Percentiles rank a stretch among this genome's conserved stretches.
Conservation (phyloP, 495 filamentous ascomycete species). For the Xylaria curta region DNA sequence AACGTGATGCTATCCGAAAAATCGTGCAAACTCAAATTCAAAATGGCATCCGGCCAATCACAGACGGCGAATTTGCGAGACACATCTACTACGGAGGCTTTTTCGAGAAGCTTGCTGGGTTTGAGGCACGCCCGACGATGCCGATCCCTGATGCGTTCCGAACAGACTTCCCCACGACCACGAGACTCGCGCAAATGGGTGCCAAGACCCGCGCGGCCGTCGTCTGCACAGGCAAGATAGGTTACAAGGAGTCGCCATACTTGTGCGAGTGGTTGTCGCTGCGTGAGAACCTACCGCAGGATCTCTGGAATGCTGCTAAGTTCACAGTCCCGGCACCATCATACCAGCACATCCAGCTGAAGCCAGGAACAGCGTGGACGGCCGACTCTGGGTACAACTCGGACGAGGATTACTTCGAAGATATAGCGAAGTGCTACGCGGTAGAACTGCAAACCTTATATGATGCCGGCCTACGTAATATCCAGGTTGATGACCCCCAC, state of each 20-base stretch:
- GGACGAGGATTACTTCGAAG: slow-evolving; percentile 74
- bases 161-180: slow-evolving; percentile 41
- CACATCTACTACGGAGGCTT: slow-evolving; percentile 71
- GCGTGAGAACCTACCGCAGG: slow-evolving; percentile 61
- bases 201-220: slow-evolving; percentile 71
- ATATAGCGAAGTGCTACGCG: slow-evolving; percentile 76
- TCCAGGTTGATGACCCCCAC: slow-evolving; percentile 80
- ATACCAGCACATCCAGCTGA: slow-evolving; percentile 74
- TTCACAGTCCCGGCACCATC: slow-evolving; percentile 74
- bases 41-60: slow-evolving; percentile 70
- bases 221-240: slow-evolving; percentile 75
- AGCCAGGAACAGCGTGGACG: slow-evolving; percentile 71
- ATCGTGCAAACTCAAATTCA: slow-evolving; percentile 68
- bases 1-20: slow-evolving; percentile 69
- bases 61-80: slow-evolving; percentile 78
- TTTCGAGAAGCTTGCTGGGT: slow-evolving; percentile 68
- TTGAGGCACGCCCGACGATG: slow-evolving; percentile 49
- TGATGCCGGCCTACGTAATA: slow-evolving; percentile 70
- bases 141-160: slow-evolving; percentile 49
- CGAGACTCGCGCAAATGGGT: slow-evolving; percentile 43
- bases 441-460: slow-evolving; percentile 70
- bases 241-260: slow-evolving; percentile 68
- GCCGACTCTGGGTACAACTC: slow-evolving; percentile 65
- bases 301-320: slow-evolving; percentile 69
- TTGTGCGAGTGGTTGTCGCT: slow-evolving; percentile 73